phyloP scores from a whole-genome alignment of 441 rosid species.

The Syzygium malaccense region DNA sequence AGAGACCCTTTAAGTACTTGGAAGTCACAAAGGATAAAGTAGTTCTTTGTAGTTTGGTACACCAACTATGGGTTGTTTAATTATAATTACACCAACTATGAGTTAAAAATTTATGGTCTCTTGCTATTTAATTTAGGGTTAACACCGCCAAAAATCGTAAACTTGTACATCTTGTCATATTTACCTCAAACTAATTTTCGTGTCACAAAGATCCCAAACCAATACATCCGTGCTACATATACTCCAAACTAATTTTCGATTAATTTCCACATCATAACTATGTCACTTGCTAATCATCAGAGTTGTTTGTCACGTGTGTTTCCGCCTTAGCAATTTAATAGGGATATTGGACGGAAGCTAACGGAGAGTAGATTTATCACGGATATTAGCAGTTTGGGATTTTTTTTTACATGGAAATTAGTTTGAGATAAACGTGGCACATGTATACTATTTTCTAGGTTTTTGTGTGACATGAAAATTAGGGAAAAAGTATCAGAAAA shows the following conservation, averaged over 20 bases:
- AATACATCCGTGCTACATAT: neutral
- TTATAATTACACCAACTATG: neutral
- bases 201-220: neutral
- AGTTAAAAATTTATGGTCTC: neutral
- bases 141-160: neutral
- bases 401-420: neutral
- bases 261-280: neutral
- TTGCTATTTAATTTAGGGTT: neutral
- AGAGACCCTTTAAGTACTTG: neutral
- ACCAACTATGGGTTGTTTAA: neutral
- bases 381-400: fast-evolving
- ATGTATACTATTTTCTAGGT: neutral
- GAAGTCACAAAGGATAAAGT: neutral
- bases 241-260: neutral
- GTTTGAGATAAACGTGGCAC: neutral
- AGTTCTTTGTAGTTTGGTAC: neutral
- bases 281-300: fast-evolving
- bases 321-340: neutral
- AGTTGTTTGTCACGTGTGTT: neutral
- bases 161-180: neutral
- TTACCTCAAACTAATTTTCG: neutral
- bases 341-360: fast-evolving
- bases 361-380: fast-evolving
- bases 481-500: too few species aligned
- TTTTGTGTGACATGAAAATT: too few species aligned